phyloP scores from a whole-genome alignment of 2,329 filamentous ascomycete genomes.

The Emergomyces africanus region DNA sequence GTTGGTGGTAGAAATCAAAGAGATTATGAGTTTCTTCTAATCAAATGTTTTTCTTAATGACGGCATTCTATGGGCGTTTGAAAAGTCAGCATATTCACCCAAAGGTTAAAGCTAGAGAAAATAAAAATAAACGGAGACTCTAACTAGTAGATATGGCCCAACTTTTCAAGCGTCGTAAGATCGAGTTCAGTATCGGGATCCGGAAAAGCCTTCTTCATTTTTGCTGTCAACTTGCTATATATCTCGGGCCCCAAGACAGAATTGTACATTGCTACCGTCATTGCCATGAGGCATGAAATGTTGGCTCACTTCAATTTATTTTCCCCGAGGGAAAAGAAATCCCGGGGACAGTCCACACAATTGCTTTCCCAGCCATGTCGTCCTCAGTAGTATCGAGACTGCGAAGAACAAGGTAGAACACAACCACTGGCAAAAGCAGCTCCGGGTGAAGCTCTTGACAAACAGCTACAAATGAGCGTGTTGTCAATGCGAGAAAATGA shows the following conservation, averaged over 20 bases:
- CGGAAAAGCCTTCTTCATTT: constrained; percentile 21
- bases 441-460: too few species aligned
- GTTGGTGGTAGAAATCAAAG: background rate
- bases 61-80: constrained; percentile 16
- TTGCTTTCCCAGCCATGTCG: too few species aligned
- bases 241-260: constrained; percentile 17
- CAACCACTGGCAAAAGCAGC: too few species aligned
- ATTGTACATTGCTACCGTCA: constrained; percentile 21
- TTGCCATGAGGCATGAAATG: background rate
- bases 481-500: too few species aligned
- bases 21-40: constrained; percentile 15
- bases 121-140: background rate
- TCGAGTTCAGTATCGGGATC: constrained; percentile 15
- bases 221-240: constrained; percentile 14
- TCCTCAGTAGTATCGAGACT: too few species aligned
- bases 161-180: constrained; percentile 20
- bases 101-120: background rate
- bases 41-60: constrained; percentile 27
- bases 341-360: background rate
- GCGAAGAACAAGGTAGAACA: too few species aligned
- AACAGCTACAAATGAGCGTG: too few species aligned
- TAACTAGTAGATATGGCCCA: constrained; percentile 6
- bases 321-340: too few species aligned
- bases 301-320: too few species aligned
- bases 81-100: background rate